These are phyloP conservation scores for Oryza meyeriana DNA, from an alignment of 176 grass and related monocot species.

Conservation along the genomic window DNA sequence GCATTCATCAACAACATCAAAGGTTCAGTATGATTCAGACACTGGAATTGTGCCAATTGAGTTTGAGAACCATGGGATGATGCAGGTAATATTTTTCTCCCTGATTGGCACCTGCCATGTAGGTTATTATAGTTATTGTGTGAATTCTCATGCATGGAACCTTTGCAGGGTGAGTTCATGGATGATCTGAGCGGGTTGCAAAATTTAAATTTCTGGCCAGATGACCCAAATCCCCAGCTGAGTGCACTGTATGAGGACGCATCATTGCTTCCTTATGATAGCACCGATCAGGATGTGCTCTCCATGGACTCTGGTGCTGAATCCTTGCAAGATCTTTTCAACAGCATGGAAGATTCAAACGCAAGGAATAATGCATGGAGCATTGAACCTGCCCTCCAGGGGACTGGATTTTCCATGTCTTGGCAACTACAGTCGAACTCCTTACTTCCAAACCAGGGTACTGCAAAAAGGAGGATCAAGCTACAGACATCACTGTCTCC, in stretches of 20 bases:
- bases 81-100: conserved; percentile 31
- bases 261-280: conserved; percentile 51
- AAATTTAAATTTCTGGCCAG: conserved; percentile 25
- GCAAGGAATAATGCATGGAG: conserved; percentile 25
- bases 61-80: conserved; percentile 8
- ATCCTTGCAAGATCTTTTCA: conserved; percentile 76
- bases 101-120: not conserved
- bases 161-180: conserved; percentile 25
- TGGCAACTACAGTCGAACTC: conserved; percentile 9
- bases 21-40: conserved; percentile 47
- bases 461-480: conserved; percentile 46
- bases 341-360: conserved; percentile 51
- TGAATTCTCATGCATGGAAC: conserved; percentile 12
- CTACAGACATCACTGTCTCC: conserved; percentile 15
- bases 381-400: conserved; percentile 28
- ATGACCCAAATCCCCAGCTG: conserved; percentile 23
- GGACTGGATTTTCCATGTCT: conserved; percentile 42
- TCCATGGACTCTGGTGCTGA: conserved; percentile 54
- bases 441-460: conserved; percentile 36
- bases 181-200: conserved; percentile 22
- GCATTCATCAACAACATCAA: conserved; percentile 39
- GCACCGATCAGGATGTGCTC: conserved; percentile 56
- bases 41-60: not conserved
- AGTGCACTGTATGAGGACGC: conserved; percentile 52
- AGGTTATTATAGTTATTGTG: not conserved